Conservation (phyloP, 129 eudicot species). For the Pittosporum tobira region DNA sequence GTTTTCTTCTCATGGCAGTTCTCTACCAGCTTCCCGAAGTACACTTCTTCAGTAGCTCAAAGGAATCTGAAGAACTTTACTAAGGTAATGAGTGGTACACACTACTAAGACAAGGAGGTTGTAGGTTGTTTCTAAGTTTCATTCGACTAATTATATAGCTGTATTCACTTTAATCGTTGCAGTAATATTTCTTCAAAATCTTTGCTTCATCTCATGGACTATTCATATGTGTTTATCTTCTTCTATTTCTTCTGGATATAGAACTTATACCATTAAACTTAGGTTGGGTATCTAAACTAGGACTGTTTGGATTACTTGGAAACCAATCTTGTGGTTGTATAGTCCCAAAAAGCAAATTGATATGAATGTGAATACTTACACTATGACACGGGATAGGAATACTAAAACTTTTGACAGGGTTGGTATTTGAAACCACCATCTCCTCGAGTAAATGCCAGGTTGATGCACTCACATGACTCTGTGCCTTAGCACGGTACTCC, state of each 20-base stretch:
- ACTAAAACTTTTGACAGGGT: background rate
- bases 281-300: background rate
- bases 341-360: background rate
- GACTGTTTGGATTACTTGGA: background rate
- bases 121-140: background rate
- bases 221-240: background rate
- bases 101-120: background rate
- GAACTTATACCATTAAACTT: background rate
- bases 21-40: conserved; percentile 69
- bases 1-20: conserved; percentile 44
- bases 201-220: background rate
- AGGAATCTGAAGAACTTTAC: conserved; percentile 70
- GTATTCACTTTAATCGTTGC: too few species aligned
- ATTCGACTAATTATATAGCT: too few species aligned
- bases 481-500: background rate
- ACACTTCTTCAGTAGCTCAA: conserved; percentile 87
- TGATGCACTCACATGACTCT: background rate
- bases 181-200: background rate
- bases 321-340: too few species aligned
- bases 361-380: background rate
- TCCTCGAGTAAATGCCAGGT: background rate
- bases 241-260: too few species aligned
- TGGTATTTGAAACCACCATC: background rate
- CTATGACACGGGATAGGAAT: background rate
- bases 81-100: conserved; percentile 44